phyloP scores from a whole-genome alignment of 345 rosid species.

The Rhizophora apiculata region DNA sequence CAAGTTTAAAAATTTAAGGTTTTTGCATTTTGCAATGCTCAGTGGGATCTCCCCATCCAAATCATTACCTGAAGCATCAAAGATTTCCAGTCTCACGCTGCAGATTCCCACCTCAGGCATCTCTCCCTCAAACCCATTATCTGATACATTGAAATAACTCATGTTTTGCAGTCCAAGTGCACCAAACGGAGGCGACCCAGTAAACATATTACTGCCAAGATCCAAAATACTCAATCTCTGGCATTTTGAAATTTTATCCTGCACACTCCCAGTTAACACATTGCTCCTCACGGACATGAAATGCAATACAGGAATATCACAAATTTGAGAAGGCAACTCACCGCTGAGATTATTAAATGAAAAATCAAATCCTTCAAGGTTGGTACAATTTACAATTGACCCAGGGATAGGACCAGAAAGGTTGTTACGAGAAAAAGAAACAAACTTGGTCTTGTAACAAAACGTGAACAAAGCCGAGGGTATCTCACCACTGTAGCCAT shows the following conservation, averaged over 20 bases:
- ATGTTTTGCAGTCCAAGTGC: conserved; percentile 56
- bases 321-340: conserved; percentile 55
- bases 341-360: conserved; percentile 72
- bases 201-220: conserved; percentile 68
- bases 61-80: conserved; percentile 75
- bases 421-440: conserved; percentile 65
- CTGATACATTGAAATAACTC: conserved; percentile 63
- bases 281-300: conserved; percentile 67
- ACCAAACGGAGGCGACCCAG: conserved; percentile 66
- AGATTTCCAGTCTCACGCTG: conserved; percentile 48
- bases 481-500: conserved; percentile 60
- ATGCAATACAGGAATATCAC: conserved; percentile 55
- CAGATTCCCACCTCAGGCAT: conserved; percentile 55
- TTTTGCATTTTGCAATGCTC: conserved; percentile 59
- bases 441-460: conserved; percentile 74
- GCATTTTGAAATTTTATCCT: conserved; percentile 53
- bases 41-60: conserved; percentile 59
- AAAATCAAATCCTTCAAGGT: conserved; percentile 80
- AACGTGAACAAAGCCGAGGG: conserved; percentile 63
- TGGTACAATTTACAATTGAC: conserved; percentile 61
- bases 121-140: conserved; percentile 63
- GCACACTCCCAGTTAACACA: conserved; percentile 56
- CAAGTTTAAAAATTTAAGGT: conserved; percentile 70
- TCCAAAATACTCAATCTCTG: conserved; percentile 55
- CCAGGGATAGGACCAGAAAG: conserved; percentile 71